Evolutionary conservation across 495 filamentous ascomycete species (phyloP), one percentile per base, ranked within the genome.

Genomic region (Tuber umbilicatum): DNA sequence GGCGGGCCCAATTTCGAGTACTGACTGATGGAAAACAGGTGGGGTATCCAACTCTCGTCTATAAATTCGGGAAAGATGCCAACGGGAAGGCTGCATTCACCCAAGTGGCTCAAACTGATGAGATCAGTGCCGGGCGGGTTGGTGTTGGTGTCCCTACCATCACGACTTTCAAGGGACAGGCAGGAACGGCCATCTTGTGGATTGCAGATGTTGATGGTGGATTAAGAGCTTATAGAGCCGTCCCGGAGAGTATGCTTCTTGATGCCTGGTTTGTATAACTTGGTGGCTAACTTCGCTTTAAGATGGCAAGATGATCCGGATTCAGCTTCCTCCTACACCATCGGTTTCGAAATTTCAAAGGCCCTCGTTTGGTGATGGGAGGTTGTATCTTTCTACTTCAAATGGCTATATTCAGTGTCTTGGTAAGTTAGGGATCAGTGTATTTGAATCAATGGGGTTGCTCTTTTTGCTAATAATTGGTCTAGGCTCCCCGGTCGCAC

Each of bases 331-430:
- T 2, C 81, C 83, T 41, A 84, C 82, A 10, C 80, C 77, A n/a
- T 83, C 84, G 0, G 35, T 84, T 50, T 84, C 83, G 50, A 88
- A 87, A 76, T 88, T 85, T 70, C 83, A 83, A 38, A 83, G 86
- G 1, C 85, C 86, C 7, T 84, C 83, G 0, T 88, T 88, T 77
- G 86, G 86, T 41, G 78, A 88, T 77, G 83, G 82, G 2, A 74
- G 85, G 69, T 76, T 86, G 5, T 88, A 87, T 73, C 76, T 85
- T 19, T 82, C 83, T n/a, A 80, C 84, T 35, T 70, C 77, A 21
- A 84, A 83, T 39, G 84, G 85, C 35, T 79, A 80, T 37, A 70
- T 87, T 23, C 72, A 64, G 41, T 76, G 75, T 23, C 72, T 76
- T 43, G 75, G 75, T 69, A 70, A 31, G 71, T 69, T 2, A 5